These are phyloP conservation scores for Acidomyces sp. DNA, from an alignment of 495 filamentous ascomycete genomes.

Conservation along the genomic window DNA sequence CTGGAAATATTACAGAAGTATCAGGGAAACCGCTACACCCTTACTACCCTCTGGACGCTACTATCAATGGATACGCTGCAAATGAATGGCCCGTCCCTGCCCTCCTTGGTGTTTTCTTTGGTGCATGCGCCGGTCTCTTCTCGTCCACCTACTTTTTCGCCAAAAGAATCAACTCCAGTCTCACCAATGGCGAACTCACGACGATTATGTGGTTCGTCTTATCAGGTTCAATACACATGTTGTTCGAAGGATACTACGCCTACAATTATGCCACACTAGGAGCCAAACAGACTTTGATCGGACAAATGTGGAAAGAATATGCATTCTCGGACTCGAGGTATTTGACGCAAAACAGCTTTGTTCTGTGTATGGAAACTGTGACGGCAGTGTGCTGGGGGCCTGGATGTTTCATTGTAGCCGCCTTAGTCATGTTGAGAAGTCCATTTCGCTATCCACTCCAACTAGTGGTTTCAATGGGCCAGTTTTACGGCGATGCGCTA, in stretches of 20 bases:
- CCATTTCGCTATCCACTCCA: constrained; percentile 59
- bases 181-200: constrained; percentile 37
- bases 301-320: constrained; percentile 85
- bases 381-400: constrained; percentile 78
- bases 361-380: constrained; percentile 72
- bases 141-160: constrained; percentile 34
- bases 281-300: constrained; percentile 48
- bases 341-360: constrained; percentile 62
- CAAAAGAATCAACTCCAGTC: constrained; percentile 30
- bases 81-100: constrained; percentile 40
- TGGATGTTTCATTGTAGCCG: constrained; percentile 55
- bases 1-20: constrained; percentile 5
- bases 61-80: constrained; percentile 47
- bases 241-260: constrained; percentile 79
- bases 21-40: constrained; percentile 40
- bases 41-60: constrained; percentile 54
- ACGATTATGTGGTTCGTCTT: constrained; percentile 50
- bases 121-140: constrained; percentile 34
- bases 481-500: constrained; percentile 73
- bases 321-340: constrained; percentile 72
- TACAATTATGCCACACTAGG: constrained; percentile 50
- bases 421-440: constrained; percentile 44
- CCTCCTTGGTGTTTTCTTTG: constrained; percentile 37
- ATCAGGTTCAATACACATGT: constrained; percentile 53
- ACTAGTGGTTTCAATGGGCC: constrained; percentile 57